Base-by-base conservation (phyloP, 148 eudicot genomes). In the Vaccinium vitisidaea region DNA sequence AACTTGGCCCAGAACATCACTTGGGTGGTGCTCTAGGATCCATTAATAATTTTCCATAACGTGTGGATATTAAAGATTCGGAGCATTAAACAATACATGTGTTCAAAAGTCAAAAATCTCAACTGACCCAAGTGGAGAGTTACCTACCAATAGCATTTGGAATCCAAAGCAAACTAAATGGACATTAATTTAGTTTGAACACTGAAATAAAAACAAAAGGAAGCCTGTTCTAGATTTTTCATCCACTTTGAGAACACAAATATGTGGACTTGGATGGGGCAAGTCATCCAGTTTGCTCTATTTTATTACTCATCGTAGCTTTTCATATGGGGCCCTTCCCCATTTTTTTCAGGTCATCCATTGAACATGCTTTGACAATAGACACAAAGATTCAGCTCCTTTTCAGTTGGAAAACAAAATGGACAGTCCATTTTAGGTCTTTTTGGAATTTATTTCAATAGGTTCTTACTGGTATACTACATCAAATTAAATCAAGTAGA, bases 321-420 rank as follows among this genome's bases (percentile, higher is more conserved):
- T 81, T 75, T 0, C 19, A 69, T 1, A 23, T 6, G 21, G 49
- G 70, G 53, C 76, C 25, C 13, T 23, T 21, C 49, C 18, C 84
- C 88, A 46, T 54, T 23, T 10, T 10, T 86, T 83, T 83, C 54
- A 86, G 88, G 85, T 50, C 83, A 70, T 83, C 88, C 88, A 78
- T 56, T 43, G 71, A 86, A 83, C 79, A 86, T 86, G 88, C 79
- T 56, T 59, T 70, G 65, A 48, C 83, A 39, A 3, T 80, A 6
- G 65, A 59, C 65, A 6, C 15, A 59, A 59, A 9, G 67, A 19
- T 19, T 6, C 59, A 0, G 19, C 7, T 55, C 59, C 21, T 55
- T 21, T 55, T 55, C 59, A 56, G 19, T 16, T 56, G 59, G 59
- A 6, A 56, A 56, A 56, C 0, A 56, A 56, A 56, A 13, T 12